These are phyloP conservation scores for Plasmodium ovale DNA, from an alignment of 169 alveolate species.

Conservation along the genomic window DNA sequence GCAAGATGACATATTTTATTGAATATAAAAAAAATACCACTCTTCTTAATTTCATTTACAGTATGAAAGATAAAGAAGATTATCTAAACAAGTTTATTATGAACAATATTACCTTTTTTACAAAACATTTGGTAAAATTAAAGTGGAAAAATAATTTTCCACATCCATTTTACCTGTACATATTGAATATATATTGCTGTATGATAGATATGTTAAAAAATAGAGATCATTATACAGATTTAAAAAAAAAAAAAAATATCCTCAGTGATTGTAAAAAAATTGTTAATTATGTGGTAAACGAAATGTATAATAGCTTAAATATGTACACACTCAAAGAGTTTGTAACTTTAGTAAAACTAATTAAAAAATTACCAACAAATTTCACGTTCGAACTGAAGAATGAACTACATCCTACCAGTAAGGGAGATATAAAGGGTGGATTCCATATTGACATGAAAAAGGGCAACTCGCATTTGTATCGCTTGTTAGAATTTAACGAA, in stretches of 20 bases:
- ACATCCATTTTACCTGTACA: constrained; percentile 8
- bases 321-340: constrained; percentile 57
- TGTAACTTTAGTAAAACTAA: constrained; percentile 9
- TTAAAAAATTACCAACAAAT: constrained; percentile 31
- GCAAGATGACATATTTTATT: constrained; percentile 40
- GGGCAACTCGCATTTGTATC: neutral
- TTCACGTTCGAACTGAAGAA: constrained; percentile 33
- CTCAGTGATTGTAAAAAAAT: constrained; percentile 55
- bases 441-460: neutral
- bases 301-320: constrained; percentile 42
- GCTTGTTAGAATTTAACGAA: neutral
- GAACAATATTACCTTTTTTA: constrained; percentile 28
- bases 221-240: constrained; percentile 14
- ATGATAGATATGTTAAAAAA: constrained; percentile 11
- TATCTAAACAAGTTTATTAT: constrained; percentile 42
- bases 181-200: constrained; percentile 26
- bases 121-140: constrained; percentile 39
- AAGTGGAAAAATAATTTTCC: constrained; percentile 25
- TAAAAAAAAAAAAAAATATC: constrained; percentile 38
- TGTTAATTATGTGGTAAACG: constrained; percentile 59
- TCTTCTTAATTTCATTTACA: constrained; percentile 1
- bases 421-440: neutral
- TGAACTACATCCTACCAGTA: neutral
- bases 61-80: neutral
- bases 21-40: constrained; percentile 10